Evolutionary conservation across 2,329 filamentous ascomycete species (phyloP), one percentile per base, ranked within the genome.

Genomic region (Ceratocystis eucalypticola): DNA sequence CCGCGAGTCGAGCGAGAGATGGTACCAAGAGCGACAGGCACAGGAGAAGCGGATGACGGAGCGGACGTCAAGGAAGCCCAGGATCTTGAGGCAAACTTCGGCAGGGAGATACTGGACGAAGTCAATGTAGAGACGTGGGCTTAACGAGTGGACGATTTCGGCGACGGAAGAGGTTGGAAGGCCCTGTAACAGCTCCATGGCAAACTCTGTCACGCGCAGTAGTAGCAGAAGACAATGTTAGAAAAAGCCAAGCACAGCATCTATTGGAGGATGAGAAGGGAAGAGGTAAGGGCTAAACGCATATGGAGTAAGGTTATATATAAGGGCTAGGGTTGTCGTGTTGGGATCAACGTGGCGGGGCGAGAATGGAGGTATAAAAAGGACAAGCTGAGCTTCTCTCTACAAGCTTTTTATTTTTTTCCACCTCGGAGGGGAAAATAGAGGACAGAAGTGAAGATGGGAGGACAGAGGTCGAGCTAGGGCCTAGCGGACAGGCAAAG

Each of bases 51-150:
- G 85, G 66, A 97, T 80, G 48, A 99, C 80, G 0, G 91, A 94
- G 33, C 85, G 75, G 0, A 91, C 88, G 65, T 92, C 88, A 62
- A 99, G 85, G 72, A 91, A 94, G 17, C 88, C 87, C 55, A 99
- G 86, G 57, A 97, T 88, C 72, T 95, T 88, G 57, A 94, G 86
- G 68, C 91, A 95, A 71, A 99, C 88, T 74, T 99, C 94, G 30
- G 89, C 85, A 0, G 94, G 94, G 0, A 99, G 83, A 71, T 90
- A 86, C 69, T 84, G 80, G 53, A 96, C 85, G 65, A 96, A 96
- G 76, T 99, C 90, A 76, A 96, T 93, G 75, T 96, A 92, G 2
- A 97, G 85, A 64, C 92, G 82, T 3, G 91, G 89, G 69, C 87
- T 88, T 20, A 96, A 78, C 69, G 87, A 84, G 65, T 92, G 84